Conservation (phyloP, 2,329 filamentous ascomycete species). For the Stachybotrys elegans region DNA sequence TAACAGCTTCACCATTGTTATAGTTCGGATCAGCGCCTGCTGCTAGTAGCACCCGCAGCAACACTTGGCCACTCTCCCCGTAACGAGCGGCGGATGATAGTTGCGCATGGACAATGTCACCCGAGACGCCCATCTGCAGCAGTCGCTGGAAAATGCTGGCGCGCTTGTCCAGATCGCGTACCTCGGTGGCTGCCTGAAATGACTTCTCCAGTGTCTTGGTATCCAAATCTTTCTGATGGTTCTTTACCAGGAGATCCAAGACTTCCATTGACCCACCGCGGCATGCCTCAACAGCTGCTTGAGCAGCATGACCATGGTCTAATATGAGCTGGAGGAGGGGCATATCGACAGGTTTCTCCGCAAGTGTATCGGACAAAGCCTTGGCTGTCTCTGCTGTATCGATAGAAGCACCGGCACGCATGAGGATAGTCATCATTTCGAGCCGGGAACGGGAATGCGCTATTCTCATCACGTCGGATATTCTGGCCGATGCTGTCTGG, state of each 20-base stretch:
- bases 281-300: slow-evolving; percentile 50
- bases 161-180: slow-evolving; percentile 43
- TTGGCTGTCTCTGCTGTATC: slow-evolving; percentile 36
- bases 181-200: slow-evolving; percentile 51
- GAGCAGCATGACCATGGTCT: slow-evolving; percentile 46
- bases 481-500: slow-evolving; percentile 39
- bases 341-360: slow-evolving; percentile 27
- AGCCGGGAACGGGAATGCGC: slow-evolving; percentile 35
- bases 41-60: slow-evolving; percentile 45
- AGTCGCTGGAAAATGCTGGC: slow-evolving; percentile 46
- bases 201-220: slow-evolving; percentile 41
- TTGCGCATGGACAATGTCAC: slow-evolving; percentile 47
- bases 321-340: slow-evolving; percentile 35
- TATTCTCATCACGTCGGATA: slow-evolving; percentile 43
- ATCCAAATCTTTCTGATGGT: slow-evolving; percentile 27
- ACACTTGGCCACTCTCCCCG: slow-evolving; percentile 40
- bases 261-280: slow-evolving; percentile 45
- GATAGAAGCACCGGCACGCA: slow-evolving; percentile 38
- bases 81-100: slow-evolving; percentile 48
- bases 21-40: slow-evolving; percentile 52
- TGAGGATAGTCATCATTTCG: slow-evolving; percentile 41
- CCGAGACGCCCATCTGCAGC: slow-evolving; percentile 42
- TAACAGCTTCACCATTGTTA: slow-evolving; percentile 49
- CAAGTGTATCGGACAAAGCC: slow-evolving; percentile 37
- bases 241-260: slow-evolving; percentile 43